These are phyloP conservation scores for Echinosphaeria canescens DNA, from an alignment of 2,329 filamentous ascomycete species.

Conservation along the genomic window DNA sequence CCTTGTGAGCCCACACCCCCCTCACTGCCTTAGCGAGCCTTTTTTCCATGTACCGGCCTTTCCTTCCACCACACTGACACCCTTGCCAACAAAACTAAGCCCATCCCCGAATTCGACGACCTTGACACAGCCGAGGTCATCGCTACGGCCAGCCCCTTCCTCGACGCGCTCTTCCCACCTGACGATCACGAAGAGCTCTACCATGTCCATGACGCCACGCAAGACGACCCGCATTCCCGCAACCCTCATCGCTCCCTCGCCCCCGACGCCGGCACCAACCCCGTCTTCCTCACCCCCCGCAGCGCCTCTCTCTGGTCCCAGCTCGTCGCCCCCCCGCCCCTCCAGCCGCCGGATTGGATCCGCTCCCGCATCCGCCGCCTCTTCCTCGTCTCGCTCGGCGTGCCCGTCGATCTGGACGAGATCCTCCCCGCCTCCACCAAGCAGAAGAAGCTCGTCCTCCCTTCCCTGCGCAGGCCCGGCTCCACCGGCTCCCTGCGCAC, in stretches of 20 bases:
- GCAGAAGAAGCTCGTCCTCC: constrained; percentile 91
- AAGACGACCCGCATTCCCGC: constrained; percentile 15
- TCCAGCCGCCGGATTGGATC: constrained; percentile 96
- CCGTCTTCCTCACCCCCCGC: constrained; percentile 65
- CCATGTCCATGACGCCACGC: too few relatives aligned
- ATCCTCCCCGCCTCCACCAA: constrained; percentile 93
- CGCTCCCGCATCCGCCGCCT: constrained; percentile 84
- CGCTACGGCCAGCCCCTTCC: constrained; percentile 39
- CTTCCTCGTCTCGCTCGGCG: constrained; percentile 87
- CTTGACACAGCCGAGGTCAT: constrained; percentile 38
- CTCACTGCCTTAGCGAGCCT: not conserved
- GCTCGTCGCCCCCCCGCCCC: constrained; percentile 78
- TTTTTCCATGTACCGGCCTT: too few relatives aligned
- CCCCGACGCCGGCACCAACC: constrained; percentile 24
- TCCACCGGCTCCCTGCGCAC: constrained; percentile 28
- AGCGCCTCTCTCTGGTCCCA: constrained; percentile 92
- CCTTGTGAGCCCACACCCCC: constrained; percentile 8
- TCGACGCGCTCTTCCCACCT: constrained; percentile 42
- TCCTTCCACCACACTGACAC: too few relatives aligned
- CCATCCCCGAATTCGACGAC: constrained; percentile 45
- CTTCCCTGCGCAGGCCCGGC: constrained; percentile 32
- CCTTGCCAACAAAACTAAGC: too few relatives aligned
- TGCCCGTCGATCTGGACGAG: constrained; percentile 91
- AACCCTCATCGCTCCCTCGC: constrained; percentile 13
- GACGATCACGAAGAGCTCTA: too few relatives aligned